These are phyloP conservation scores for Dichotomocladium elegans DNA, from an alignment of 371 early-diverging fungal genomes.

Conservation along the genomic window DNA sequence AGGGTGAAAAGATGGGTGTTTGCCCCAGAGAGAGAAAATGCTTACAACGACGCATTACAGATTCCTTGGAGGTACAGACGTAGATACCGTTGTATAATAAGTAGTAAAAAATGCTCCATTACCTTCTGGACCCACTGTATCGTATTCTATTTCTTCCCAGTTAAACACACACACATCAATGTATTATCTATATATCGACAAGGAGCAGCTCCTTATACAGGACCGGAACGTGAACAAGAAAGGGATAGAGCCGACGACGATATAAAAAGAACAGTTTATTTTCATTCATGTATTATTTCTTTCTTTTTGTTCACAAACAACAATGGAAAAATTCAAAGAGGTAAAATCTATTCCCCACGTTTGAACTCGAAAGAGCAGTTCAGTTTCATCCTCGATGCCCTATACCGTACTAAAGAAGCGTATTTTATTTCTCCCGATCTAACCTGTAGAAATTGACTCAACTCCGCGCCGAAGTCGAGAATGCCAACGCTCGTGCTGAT, in stretches of 20 bases:
- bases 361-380: too few relatives aligned
- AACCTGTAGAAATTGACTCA: conserved; percentile 61
- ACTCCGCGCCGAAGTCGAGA: conserved; percentile 69
- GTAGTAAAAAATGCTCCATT: background rate
- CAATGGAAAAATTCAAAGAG: conserved; percentile 21
- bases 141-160: background rate
- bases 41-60: too few relatives aligned
- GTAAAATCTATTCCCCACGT: conserved; percentile 12
- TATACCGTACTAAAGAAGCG: background rate
- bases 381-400: too few relatives aligned
- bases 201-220: conserved; percentile 6
- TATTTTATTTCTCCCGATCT: background rate
- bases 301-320: background rate
- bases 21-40: too few relatives aligned
- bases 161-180: background rate
- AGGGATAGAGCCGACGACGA: background rate
- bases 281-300: background rate
- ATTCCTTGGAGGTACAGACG: conserved; percentile 17
- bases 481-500: conserved; percentile 62
- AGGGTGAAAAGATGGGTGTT: background rate
- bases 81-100: conserved; percentile 19
- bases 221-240: conserved; percentile 3
- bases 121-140: background rate
- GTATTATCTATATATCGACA: background rate
- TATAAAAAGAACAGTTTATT: background rate